Conservation (phyloP, 768 basidiomycete species). For the Cyclocybe cylindracea region DNA sequence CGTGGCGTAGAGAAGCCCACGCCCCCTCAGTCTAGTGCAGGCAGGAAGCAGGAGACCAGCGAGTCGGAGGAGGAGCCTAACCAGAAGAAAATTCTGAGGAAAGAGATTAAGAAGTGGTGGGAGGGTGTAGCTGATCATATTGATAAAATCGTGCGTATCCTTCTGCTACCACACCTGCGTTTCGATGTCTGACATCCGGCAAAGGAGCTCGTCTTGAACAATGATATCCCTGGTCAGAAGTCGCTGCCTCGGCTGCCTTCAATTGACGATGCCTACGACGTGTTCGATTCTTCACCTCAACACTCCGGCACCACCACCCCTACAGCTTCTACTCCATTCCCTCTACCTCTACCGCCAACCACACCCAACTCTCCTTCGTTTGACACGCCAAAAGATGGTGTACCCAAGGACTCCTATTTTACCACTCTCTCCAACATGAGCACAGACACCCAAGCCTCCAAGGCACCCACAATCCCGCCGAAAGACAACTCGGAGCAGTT, state of each 20-base stretch:
- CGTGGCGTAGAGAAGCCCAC: constrained; percentile 22
- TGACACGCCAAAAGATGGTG: not conserved
- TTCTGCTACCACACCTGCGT: not conserved
- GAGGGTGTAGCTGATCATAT: constrained; percentile 60
- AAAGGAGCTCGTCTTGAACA: constrained; percentile 47
- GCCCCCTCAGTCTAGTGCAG: constrained; percentile 9
- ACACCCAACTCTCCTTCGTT: constrained; percentile 13
- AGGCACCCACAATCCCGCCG: constrained; percentile 16
- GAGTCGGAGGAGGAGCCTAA: constrained; percentile 27
- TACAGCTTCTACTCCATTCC: constrained; percentile 4
- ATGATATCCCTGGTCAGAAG: constrained; percentile 39
- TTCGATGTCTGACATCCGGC: not conserved
- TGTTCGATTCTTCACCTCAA: constrained; percentile 12
- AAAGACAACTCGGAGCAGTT: constrained; percentile 37
- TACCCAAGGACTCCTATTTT: constrained; percentile 7
- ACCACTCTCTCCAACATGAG: constrained; percentile 8
- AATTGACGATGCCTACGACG: constrained; percentile 52
- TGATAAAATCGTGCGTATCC: constrained; percentile 52
- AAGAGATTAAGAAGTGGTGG: constrained; percentile 71
- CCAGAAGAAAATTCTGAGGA: constrained; percentile 50
- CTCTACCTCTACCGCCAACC: constrained; percentile 20
- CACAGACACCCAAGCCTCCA: constrained; percentile 12
- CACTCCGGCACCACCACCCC: constrained; percentile 15
- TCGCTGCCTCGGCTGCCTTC: constrained; percentile 62
- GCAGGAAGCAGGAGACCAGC: not conserved